Evolutionary conservation across 179 eudicot species (phyloP).

Genomic region (Pouteria campechiana): DNA sequence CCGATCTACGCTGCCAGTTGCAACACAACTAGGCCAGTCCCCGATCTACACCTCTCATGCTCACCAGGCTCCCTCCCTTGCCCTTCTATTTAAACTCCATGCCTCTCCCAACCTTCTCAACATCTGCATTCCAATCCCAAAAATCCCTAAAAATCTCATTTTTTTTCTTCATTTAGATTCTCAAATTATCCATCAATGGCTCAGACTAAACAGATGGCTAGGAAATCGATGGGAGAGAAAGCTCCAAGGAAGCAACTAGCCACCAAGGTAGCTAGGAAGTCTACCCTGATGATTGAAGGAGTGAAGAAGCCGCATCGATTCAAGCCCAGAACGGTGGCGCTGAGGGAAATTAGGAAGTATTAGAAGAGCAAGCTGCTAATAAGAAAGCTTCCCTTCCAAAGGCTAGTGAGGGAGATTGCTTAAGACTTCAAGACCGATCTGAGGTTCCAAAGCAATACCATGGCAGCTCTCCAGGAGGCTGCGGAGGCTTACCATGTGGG

Average conservation of each 20-base stretch:
- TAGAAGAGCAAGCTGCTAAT: constrained; percentile 60
- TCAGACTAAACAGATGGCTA: constrained; percentile 31
- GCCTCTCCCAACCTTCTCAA: too few species aligned
- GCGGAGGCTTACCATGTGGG: constrained; percentile 54
- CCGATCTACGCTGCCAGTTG: too few species aligned
- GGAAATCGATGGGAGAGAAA: constrained; percentile 33
- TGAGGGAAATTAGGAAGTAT: constrained; percentile 55
- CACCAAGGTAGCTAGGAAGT: constrained; percentile 32
- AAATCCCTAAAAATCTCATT: too few species aligned
- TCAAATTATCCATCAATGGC: too few species aligned
- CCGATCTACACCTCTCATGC: too few species aligned
- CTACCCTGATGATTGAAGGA: constrained; percentile 33
- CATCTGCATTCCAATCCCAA: too few species aligned
- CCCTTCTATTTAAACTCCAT: too few species aligned
- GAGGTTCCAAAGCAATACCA: constrained; percentile 64
- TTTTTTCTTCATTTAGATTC: too few species aligned
- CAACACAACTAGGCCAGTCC: too few species aligned
- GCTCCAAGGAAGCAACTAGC: constrained; percentile 34
- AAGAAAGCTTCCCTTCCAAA: constrained; percentile 38
- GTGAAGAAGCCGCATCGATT: constrained; percentile 38
- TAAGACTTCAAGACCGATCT: constrained; percentile 51
- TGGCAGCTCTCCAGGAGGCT: constrained; percentile 31
- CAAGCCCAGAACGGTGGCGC: constrained; percentile 35
- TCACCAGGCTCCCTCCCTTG: too few species aligned
- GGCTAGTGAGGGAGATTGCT: constrained; percentile 55